Evolutionary conservation across 2,329 filamentous ascomycete species (phyloP), one percentile per base, ranked within the genome.

Genomic region (Mollisiaceae sp.): DNA sequence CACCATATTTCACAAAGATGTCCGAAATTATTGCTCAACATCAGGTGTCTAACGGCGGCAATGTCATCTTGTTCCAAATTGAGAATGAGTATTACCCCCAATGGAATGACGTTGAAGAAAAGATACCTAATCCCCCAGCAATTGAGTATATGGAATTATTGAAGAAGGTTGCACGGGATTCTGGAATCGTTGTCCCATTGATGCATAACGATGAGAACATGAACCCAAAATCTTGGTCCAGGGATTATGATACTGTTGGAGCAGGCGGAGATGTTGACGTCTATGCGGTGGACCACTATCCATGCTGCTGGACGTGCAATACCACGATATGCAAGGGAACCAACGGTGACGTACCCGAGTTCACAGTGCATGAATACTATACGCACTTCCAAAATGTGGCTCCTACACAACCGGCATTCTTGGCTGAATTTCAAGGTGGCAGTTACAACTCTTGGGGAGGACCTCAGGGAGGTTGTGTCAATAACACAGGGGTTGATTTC

Each of bases 261-360:
- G 81, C 78, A 8, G 82, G 79, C 14, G 87, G 87, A 9, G 83
- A 87, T 66, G 82, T 88, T 59, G 83, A 87, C 72, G 79, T 83
- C 24, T 80, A 78, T 59, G 81, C 83, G 0, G 71, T 85, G 1
- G 85, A 88, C 70, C 82, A 80, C 65, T 85, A 85, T 61, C 83
- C 81, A 1, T 81, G 79, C 0, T 89, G 87, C 78, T 89, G 86
- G 86, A 87, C 83, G 61, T 90, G 87, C 73, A 86, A 89, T 63
- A 76, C 88, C 9, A 82, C 81, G 36, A 85, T 87, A 65, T 89
- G 87, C 70, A 85, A 82, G 1, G 82, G 83, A 1, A 86, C 84
- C 0, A 89, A 89, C 68, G 86, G 85, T 22, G 75, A 83, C 67
- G 82, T 86, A 1, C 80, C 86, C 1, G 89, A 86, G 72, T 79